Base-by-base conservation (phyloP, 2,329 filamentous ascomycete species). In the Orbilia brochopaga region DNA sequence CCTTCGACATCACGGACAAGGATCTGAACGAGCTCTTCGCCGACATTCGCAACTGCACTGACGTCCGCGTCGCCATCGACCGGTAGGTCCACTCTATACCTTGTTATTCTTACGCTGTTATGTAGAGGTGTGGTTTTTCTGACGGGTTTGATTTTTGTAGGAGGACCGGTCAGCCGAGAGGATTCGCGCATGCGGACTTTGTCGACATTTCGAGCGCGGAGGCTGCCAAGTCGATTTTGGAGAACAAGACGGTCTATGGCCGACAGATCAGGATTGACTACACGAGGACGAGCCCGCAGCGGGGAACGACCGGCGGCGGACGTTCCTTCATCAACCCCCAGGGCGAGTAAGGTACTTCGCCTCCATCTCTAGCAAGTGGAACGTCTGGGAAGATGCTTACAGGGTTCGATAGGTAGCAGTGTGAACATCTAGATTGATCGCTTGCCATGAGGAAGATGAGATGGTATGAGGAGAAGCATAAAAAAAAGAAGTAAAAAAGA, bases 171-270 rank as follows among this genome's bases (percentile, higher is more conserved):
- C 88, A 90, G 80, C 89, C 90, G 40, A 85, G 90, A 78, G 92
- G 92, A 73, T 96, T 94, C 78, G 90, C 88, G 19, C 91, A 96
- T 78, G 89, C 88, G 54, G 90, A 95, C 78, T 96, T 96, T 79
- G 77, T 84, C 48, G 86, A 90, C 75, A 78, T 87, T 42, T 84
- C 87, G 73, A 86, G 86, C 73, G 90, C 91, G n/a, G 76, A 80
- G 61, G 81, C 81, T 73, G 91, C 85, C 0, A 81, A 81, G 76
- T 84, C 86, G 61, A 75, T 82, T 13, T 81, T 96, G 42, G 74
- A 79, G 58, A 79, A 81, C 21, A 85, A 85, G 79, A 79, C 81
- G 53, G 81, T 92, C n/a, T 88, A 88, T 76, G 88, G 87, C 46
- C 85, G 91, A 62, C 77, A 79, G 59, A 80, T 96, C 74, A 84